phyloP scores from a whole-genome alignment of 495 filamentous ascomycete genomes.

The Glutinoglossum americanum region DNA sequence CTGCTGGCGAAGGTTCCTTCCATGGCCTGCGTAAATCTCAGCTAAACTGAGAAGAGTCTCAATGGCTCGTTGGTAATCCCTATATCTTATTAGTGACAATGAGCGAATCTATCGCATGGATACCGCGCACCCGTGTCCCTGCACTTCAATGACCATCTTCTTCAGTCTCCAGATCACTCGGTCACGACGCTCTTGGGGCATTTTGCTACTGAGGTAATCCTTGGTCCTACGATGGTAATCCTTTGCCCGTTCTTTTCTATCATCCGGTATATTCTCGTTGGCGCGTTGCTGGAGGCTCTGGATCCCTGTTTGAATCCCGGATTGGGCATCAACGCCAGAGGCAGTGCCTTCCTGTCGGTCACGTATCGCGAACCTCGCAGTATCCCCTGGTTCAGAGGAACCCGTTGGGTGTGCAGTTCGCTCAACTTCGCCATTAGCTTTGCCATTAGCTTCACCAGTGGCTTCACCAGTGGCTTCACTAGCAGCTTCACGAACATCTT shows the following conservation, averaged over 20 bases:
- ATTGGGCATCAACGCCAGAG: slow-evolving; percentile 31
- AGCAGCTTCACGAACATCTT: slow-evolving; percentile 30
- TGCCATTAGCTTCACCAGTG: too few species aligned
- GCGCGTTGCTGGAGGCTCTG: slow-evolving; percentile 27
- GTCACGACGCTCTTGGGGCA: slow-evolving; percentile 85
- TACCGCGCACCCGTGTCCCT: slow-evolving; percentile 55
- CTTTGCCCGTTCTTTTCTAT: slow-evolving; percentile 35
- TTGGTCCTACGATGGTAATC: slow-evolving; percentile 35
- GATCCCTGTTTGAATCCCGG: slow-evolving; percentile 26
- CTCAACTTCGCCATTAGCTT: too few species aligned
- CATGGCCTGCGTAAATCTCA: slow-evolving; percentile 66
- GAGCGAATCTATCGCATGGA: not conserved
- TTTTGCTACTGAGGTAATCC: slow-evolving; percentile 59
- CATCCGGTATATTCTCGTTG: slow-evolving; percentile 33
- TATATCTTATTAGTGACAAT: slow-evolving; percentile 9
- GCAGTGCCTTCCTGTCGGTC: slow-evolving; percentile 23
- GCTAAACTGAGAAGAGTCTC: slow-evolving; percentile 65
- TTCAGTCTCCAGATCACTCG: slow-evolving; percentile 84
- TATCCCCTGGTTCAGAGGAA: slow-evolving; percentile 27
- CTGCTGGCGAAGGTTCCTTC: slow-evolving; percentile 38
- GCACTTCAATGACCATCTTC: slow-evolving; percentile 94
- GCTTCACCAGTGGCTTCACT: slow-evolving; percentile 34
- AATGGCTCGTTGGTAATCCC: slow-evolving; percentile 53
- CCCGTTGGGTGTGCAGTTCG: slow-evolving; percentile 28
- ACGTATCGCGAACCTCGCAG: slow-evolving; percentile 21